Conservation (phyloP, 1,284 basidiomycete genomes). For the Irpex sp. region DNA sequence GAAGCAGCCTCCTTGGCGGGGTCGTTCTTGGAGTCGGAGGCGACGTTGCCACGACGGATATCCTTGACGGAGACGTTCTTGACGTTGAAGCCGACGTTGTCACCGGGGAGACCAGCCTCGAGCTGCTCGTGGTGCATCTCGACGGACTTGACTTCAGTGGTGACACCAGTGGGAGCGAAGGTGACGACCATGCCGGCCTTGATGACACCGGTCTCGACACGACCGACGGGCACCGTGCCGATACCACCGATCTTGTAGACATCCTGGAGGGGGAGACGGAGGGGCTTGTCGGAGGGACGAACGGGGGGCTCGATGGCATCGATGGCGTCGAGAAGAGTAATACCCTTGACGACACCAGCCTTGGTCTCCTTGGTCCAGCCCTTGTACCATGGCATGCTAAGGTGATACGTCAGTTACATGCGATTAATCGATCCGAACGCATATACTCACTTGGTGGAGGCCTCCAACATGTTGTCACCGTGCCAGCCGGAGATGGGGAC, state of each 20-base stretch:
- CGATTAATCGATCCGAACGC: constrained; percentile 17
- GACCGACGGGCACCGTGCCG: constrained; percentile 99
- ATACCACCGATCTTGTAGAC: constrained; percentile 99
- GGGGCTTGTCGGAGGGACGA: constrained; percentile 98
- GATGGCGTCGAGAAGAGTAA: constrained; percentile 99
- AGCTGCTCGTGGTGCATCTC: constrained; percentile 99
- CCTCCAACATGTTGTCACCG: constrained; percentile 99
- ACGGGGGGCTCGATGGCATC: constrained; percentile 98
- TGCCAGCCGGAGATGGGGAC: constrained; percentile 99
- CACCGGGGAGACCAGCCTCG: constrained; percentile 92
- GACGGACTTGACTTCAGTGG: constrained; percentile 99
- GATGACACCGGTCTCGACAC: constrained; percentile 99
- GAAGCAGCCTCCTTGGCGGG: constrained; percentile 99
- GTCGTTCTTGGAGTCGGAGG: constrained; percentile 99
- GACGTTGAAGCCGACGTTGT: constrained; percentile 99
- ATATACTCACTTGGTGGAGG: constrained; percentile 77
- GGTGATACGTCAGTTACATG: too few species aligned
- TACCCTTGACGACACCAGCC: constrained; percentile 89
- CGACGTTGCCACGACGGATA: constrained; percentile 99
- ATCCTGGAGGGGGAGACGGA: constrained; percentile 99
- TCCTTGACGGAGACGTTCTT: constrained; percentile 99
- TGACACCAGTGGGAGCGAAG: constrained; percentile 97
- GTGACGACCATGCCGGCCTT: constrained; percentile 99
- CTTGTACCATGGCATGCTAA: constrained; percentile 99
- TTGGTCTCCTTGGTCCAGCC: constrained; percentile 98